Evolutionary conservation across 129 eudicot species (phyloP).

Genomic region (Oenanthe sinensis): DNA sequence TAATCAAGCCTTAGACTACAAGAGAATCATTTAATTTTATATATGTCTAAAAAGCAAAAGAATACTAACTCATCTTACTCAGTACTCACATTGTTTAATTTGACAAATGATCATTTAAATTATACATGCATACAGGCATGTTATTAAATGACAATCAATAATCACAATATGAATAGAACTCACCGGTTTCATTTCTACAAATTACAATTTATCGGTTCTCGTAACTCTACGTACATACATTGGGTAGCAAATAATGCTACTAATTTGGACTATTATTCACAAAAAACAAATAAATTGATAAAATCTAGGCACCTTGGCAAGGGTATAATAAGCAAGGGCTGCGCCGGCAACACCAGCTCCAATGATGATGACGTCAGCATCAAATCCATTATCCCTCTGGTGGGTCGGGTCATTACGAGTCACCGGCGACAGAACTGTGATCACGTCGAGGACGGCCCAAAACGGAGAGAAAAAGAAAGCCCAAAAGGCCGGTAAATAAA

Average conservation of each 20-base stretch:
- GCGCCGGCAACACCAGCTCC: constrained; percentile 76
- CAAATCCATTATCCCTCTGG: constrained; percentile 10
- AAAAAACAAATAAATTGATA: neutral
- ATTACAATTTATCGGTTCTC: neutral
- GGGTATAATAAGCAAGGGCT: constrained; percentile 53
- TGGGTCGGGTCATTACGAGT: constrained; percentile 14
- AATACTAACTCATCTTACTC: neutral
- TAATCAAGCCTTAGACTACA: too few relatives aligned
- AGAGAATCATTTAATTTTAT: neutral
- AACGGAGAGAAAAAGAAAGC: constrained; percentile 31
- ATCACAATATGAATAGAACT: too few relatives aligned
- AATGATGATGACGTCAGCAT: constrained; percentile 45
- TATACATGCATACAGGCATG: neutral
- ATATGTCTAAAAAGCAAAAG: neutral
- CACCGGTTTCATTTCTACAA: neutral
- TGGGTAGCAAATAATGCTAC: neutral
- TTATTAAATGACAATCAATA: neutral
- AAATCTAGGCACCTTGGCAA: constrained; percentile 39
- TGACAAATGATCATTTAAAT: neutral
- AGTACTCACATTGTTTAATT: neutral
- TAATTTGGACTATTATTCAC: neutral
- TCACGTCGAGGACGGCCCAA: constrained; percentile 16
- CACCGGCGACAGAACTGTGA: neutral
- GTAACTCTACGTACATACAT: neutral
- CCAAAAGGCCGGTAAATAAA: constrained; percentile 33